Conservation (phyloP, 2,329 filamentous ascomycete genomes). For the Fusarium bactridioides region DNA sequence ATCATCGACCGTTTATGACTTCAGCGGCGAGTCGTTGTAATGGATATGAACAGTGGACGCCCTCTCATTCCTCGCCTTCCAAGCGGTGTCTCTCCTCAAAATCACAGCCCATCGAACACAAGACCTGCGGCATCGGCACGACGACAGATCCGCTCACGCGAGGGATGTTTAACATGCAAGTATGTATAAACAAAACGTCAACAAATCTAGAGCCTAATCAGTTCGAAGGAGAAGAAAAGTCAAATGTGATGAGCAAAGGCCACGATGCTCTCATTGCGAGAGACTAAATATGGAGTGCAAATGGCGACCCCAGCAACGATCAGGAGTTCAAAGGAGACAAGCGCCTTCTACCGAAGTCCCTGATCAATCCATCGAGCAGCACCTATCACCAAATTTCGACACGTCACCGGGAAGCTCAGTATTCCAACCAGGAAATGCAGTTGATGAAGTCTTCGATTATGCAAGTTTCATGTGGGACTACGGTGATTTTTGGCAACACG, state of each 20-base stretch:
- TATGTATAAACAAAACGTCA: conserved; percentile 32
- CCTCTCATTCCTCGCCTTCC: conserved; percentile 31
- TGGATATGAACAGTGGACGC: conserved; percentile 26
- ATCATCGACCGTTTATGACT: not conserved
- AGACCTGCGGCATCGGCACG: conserved; percentile 28
- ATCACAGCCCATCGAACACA: conserved; percentile 4
- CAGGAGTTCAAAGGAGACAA: conserved; percentile 32
- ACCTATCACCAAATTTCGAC: conserved; percentile 41
- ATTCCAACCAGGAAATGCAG: conserved; percentile 43
- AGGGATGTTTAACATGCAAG: conserved; percentile 55
- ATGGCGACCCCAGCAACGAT: conserved; percentile 52
- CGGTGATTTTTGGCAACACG: conserved; percentile 47
- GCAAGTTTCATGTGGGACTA: conserved; percentile 59
- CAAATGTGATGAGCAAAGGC: conserved; percentile 59
- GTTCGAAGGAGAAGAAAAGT: conserved; percentile 55
- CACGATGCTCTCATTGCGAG: conserved; percentile 60
- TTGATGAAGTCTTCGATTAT: conserved; percentile 56
- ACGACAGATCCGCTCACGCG: conserved; percentile 39
- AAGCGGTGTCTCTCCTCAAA: conserved; percentile 15
- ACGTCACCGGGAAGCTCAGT: conserved; percentile 39
- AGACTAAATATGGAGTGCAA: conserved; percentile 60
- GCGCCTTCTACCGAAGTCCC: not conserved
- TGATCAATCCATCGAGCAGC: conserved; percentile 25
- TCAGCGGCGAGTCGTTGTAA: not conserved
- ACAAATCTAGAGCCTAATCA: not conserved